A percentile compares a stretch with the other conserved stretches of the same genome.
These are phyloP conservation scores for Mucor plumbeus DNA, from an alignment of 371 early-diverging fungal genomes.

Conservation along the genomic window DNA sequence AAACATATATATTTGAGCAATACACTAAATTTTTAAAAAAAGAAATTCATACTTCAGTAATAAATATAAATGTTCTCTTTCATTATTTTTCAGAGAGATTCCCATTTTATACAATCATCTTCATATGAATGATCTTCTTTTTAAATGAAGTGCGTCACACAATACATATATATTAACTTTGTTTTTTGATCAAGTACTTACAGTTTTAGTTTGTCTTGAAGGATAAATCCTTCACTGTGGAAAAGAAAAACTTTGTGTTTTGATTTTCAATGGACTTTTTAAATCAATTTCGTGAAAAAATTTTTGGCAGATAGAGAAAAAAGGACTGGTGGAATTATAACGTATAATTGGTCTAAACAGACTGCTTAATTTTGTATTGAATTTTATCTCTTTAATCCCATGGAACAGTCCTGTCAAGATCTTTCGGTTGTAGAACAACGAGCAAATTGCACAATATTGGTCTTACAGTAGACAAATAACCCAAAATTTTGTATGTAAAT, in stretches of 20 bases:
- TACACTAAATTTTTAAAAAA: neutral
- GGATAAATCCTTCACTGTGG: neutral
- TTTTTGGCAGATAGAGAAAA: neutral
- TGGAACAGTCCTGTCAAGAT: neutral
- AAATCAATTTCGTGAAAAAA: neutral
- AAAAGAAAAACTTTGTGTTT: neutral
- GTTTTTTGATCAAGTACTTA: neutral
- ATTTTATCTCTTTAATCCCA: neutral
- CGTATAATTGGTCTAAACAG: neutral
- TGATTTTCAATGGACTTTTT: neutral
- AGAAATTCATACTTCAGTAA: slow-evolving; percentile 24
- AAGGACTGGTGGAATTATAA: neutral
- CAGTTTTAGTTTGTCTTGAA: neutral
- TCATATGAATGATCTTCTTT: slow-evolving; percentile 2
- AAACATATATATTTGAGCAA: neutral
- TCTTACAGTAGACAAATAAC: neutral
- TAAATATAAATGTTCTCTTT: slow-evolving; percentile 35
- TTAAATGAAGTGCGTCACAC: neutral
- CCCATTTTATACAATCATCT: slow-evolving; percentile 37
- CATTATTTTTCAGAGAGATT: slow-evolving; percentile 33
- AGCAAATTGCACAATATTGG: neutral
- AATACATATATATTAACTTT: neutral
- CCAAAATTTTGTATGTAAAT: no score
- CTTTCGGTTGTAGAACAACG: no score
- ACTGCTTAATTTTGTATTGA: neutral